Percentiles rank a stretch among this genome's conserved stretches.
Conservation (phyloP, 1,284 basidiomycete genomes). For the Hemileia vastatrix region DNA sequence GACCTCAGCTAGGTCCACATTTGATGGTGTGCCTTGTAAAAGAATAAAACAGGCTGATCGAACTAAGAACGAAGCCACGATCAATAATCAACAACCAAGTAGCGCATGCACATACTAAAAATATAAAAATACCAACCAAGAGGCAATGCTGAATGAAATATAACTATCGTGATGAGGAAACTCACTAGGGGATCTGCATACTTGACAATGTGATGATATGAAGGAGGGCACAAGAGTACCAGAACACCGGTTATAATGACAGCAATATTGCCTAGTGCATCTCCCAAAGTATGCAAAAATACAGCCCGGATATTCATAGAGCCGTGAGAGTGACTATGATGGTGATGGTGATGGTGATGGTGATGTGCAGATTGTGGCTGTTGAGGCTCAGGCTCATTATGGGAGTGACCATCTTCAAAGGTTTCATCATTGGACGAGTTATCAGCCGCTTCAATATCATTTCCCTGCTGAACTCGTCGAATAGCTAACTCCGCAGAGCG, state of each 20-base stretch:
- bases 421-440: no score
- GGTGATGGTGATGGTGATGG: neutral
- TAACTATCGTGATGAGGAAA: conserved; percentile 89
- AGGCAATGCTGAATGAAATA: conserved; percentile 88
- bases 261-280: conserved; percentile 94
- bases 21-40: conserved; percentile 87
- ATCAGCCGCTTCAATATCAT: no score
- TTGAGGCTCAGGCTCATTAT: neutral
- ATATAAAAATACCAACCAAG: conserved; percentile 55
- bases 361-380: neutral
- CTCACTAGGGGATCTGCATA: conserved; percentile 93
- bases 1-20: conserved; percentile 78
- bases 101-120: neutral
- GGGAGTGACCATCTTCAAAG: conserved; percentile 1
- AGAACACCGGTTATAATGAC: conserved; percentile 89
- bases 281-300: conserved; percentile 86
- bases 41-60: conserved; percentile 91
- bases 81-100: neutral
- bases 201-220: neutral
- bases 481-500: no score
- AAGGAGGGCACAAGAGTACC: conserved; percentile 56
- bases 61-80: conserved; percentile 49
- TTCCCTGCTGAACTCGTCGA: no score
- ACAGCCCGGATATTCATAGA: conserved; percentile 98
- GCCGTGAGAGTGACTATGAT: conserved; percentile 47